Evolutionary conservation across 148 eudicot species (phyloP).

Genomic region (Selenicereus undatus): DNA sequence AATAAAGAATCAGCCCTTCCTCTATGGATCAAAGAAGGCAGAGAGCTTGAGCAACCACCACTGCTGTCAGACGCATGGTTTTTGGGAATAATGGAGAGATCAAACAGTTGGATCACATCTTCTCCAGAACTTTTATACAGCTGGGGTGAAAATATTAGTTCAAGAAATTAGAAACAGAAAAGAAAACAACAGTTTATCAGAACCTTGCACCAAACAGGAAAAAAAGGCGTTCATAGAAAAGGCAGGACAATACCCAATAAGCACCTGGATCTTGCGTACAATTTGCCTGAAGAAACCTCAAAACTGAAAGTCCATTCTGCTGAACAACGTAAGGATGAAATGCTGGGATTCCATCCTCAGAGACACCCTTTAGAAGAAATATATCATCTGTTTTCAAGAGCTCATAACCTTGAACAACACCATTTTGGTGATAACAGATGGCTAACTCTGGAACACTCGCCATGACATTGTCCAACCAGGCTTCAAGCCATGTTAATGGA

Average conservation of each 20-base stretch:
- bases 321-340: slow-evolving; percentile 91
- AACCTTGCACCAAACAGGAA: not conserved
- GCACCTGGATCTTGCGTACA: slow-evolving; percentile 99
- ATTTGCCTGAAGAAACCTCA: slow-evolving; percentile 90
- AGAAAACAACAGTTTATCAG: not conserved
- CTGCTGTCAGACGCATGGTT: slow-evolving; percentile 48
- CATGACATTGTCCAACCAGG: slow-evolving; percentile 98
- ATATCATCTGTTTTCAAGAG: slow-evolving; percentile 93
- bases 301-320: slow-evolving; percentile 91
- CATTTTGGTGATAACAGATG: slow-evolving; percentile 90
- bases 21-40: slow-evolving; percentile 63
- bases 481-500: slow-evolving; percentile 96
- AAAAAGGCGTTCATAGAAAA: slow-evolving; percentile 2
- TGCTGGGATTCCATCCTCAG: slow-evolving; percentile 95
- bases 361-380: slow-evolving; percentile 72
- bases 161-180: not conserved
- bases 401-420: slow-evolving; percentile 98
- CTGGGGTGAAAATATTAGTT: slow-evolving; percentile 36
- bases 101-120: slow-evolving; percentile 90
- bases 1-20: slow-evolving; percentile 82
- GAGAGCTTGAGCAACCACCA: slow-evolving; percentile 51
- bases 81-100: slow-evolving; percentile 76
- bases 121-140: slow-evolving; percentile 91
- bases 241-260: slow-evolving; percentile 66
- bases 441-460: slow-evolving; percentile 99